Evolutionary conservation across 78 protist species (phyloP).

Genomic region (Thecamonas trahens): DNA sequence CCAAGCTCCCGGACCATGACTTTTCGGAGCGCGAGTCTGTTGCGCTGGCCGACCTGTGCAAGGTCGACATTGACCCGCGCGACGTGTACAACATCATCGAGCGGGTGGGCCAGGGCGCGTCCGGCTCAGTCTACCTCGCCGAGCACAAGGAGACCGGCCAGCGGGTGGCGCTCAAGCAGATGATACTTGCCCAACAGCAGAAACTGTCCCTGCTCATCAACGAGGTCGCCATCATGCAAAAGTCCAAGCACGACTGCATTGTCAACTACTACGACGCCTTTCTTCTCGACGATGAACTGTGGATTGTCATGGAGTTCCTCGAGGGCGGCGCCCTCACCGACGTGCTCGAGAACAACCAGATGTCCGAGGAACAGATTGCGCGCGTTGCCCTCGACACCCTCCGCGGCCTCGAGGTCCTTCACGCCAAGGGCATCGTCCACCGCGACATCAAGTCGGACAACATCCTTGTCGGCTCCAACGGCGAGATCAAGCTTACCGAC

Average conservation of each 20-base stretch:
- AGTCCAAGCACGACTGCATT: slow-evolving; percentile 69
- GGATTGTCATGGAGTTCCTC: slow-evolving; percentile 78
- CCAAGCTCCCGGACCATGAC: too few species aligned
- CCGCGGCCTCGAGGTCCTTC: slow-evolving; percentile 31
- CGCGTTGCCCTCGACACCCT: neutral
- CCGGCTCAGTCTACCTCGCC: neutral
- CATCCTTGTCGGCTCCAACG: slow-evolving; percentile 27
- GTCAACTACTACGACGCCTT: slow-evolving; percentile 63
- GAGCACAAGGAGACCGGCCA: neutral
- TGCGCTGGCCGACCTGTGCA: too few species aligned
- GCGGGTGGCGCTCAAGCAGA: slow-evolving; percentile 66
- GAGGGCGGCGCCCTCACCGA: slow-evolving; percentile 79
- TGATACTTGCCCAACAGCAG: slow-evolving; percentile 53
- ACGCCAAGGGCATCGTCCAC: slow-evolving; percentile 35
- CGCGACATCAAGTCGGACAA: slow-evolving; percentile 70
- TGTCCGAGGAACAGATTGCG: slow-evolving; percentile 69
- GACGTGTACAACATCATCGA: neutral
- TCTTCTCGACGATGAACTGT: neutral
- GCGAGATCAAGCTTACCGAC: slow-evolving; percentile 63
- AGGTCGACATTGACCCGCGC: too few species aligned
- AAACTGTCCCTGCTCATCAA: slow-evolving; percentile 63
- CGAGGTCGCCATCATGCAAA: slow-evolving; percentile 70
- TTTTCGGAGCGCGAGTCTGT: too few species aligned
- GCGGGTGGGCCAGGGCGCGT: neutral
- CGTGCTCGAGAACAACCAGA: slow-evolving; percentile 28